These are phyloP conservation scores for Boletus fagicola DNA, from an alignment of 768 basidiomycete species.

Conservation along the genomic window DNA sequence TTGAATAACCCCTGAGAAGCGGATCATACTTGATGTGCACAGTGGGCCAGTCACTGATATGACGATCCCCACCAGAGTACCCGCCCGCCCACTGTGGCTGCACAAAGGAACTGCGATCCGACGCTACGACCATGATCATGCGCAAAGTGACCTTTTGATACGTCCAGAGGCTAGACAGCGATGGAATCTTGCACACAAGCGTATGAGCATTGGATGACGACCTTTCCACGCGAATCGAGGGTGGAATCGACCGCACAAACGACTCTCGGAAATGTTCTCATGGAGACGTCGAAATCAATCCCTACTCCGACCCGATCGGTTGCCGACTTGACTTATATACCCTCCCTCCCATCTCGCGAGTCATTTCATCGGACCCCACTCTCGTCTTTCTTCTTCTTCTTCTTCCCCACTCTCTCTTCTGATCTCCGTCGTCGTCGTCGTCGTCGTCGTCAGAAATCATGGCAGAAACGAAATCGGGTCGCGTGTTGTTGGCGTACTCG, in stretches of 20 bases:
- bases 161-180: no score
- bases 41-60: no score
- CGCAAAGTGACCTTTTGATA: no score
- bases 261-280: not conserved
- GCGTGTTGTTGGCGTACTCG: conserved; percentile 96
- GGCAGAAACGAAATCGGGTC: conserved; percentile 52
- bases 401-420: no score
- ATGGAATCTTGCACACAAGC: no score
- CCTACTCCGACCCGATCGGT: not conserved
- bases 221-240: not conserved
- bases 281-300: not conserved
- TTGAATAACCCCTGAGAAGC: not conserved
- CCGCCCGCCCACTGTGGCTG: no score
- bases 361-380: not conserved
- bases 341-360: not conserved
- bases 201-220: no score
- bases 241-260: not conserved
- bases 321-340: not conserved
- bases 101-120: no score
- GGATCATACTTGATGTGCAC: no score
- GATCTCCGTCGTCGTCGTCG: not conserved
- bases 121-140: no score
- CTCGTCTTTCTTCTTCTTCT: not conserved
- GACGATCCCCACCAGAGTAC: no score
- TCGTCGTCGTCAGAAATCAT: not conserved